Evolutionary conservation across 2,329 filamentous ascomycete genomes (phyloP).

Genomic region (Akanthomyces lecanii): DNA sequence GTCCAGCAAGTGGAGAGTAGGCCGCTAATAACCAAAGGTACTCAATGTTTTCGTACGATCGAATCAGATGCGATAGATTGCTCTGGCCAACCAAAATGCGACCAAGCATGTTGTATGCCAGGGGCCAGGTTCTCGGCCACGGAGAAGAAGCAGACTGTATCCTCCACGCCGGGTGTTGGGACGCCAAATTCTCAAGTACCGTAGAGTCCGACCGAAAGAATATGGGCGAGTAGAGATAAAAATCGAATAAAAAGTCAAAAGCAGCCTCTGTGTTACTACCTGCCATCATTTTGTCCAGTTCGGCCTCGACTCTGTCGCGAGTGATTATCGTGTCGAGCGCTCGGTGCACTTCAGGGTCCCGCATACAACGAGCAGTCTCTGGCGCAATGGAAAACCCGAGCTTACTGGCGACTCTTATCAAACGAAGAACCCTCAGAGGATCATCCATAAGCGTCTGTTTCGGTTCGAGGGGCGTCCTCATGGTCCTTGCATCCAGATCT

Average conservation of each 20-base stretch:
- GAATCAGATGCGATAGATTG: constrained; percentile 16
- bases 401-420: constrained; percentile 18
- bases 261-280: constrained; percentile 7
- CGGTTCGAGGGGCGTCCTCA: constrained; percentile 20
- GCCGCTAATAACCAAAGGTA: constrained; percentile 20
- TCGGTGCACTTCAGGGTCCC: constrained; percentile 9
- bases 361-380: constrained; percentile 4
- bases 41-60: constrained; percentile 5
- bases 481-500: constrained; percentile 18
- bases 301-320: constrained; percentile 19
- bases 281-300: constrained; percentile 21
- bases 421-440: constrained; percentile 19
- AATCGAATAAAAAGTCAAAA: constrained; percentile 15
- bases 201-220: constrained; percentile 19
- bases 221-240: constrained; percentile 16
- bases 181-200: not conserved
- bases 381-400: constrained; percentile 18
- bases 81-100: not conserved
- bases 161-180: too few relatives aligned
- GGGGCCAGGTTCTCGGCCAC: constrained; percentile 19
- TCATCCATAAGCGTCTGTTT: constrained; percentile 21
- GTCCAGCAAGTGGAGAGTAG: constrained; percentile 18
- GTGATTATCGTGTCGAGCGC: constrained; percentile 19
- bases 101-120: constrained; percentile 9
- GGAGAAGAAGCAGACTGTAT: not conserved